Conservation (phyloP, 176 grass and related monocot genomes). For the Eremochloa ophiuroides region DNA sequence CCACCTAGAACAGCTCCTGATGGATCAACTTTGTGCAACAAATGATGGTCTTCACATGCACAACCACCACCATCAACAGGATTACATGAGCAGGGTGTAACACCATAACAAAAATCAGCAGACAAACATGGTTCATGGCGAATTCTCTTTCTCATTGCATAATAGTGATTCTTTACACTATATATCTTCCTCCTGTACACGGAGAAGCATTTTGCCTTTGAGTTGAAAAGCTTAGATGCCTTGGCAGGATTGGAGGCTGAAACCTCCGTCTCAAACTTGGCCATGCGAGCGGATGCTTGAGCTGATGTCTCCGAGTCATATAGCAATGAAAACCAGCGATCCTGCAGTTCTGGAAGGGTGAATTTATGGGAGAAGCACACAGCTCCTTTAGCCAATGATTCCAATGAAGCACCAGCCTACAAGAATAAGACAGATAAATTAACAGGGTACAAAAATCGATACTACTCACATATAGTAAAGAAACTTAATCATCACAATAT, state of each 20-base stretch:
- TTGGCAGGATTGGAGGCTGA: conserved; percentile 30
- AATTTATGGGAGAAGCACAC: conserved; percentile 46
- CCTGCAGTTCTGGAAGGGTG: conserved; percentile 52
- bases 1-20: conserved; percentile 10
- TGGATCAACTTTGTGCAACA: conserved; percentile 28
- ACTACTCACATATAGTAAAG: not conserved
- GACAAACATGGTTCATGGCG: conserved; percentile 23
- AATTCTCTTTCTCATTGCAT: conserved; percentile 42
- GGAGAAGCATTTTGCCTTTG: conserved; percentile 33
- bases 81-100: conserved; percentile 20
- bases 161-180: conserved; percentile 36
- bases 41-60: conserved; percentile 17
- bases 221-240: conserved; percentile 30
- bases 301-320: conserved; percentile 30
- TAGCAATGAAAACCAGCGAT: conserved; percentile 47
- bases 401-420: conserved; percentile 48
- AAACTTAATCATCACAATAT: not conserved
- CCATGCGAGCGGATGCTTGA: conserved; percentile 37
- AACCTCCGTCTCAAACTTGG: conserved; percentile 33
- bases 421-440: conserved; percentile 23
- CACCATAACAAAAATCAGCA: conserved; percentile 30
- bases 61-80: not conserved
- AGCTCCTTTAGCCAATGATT: conserved; percentile 55
- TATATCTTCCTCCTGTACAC: conserved; percentile 38
- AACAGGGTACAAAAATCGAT: not conserved